These are phyloP conservation scores for Lasiodiplodia citricola DNA, from an alignment of 2,329 filamentous ascomycete species.

Conservation along the genomic window DNA sequence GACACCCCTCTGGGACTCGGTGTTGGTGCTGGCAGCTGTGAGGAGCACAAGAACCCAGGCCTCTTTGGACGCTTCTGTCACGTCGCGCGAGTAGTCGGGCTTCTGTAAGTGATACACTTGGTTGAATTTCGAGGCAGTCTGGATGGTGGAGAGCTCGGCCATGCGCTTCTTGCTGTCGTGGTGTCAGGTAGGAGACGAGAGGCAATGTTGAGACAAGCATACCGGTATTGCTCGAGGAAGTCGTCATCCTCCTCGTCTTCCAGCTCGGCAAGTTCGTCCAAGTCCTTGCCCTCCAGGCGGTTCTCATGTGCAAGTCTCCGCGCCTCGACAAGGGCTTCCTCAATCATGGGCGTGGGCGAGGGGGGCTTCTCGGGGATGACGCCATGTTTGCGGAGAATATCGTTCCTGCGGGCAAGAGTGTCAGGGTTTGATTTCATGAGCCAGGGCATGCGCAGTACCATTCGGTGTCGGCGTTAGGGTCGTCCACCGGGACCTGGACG, in stretches of 20 bases:
- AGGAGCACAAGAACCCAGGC: slow-evolving; percentile 76
- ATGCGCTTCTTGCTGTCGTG: slow-evolving; percentile 74
- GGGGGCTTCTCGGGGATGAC: slow-evolving; percentile 98
- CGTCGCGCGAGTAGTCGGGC: slow-evolving; percentile 87
- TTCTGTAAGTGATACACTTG: slow-evolving; percentile 94
- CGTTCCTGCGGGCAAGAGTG: slow-evolving; percentile 71
- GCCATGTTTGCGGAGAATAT: slow-evolving; percentile 95
- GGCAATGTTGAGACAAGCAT: slow-evolving; percentile 23
- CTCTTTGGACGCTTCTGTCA: slow-evolving; percentile 85
- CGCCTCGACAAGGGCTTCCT: slow-evolving; percentile 89
- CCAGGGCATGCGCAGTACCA: slow-evolving; percentile 62
- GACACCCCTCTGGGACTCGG: slow-evolving; percentile 81
- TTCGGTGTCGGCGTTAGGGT: slow-evolving; percentile 97
- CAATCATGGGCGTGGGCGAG: slow-evolving; percentile 92
- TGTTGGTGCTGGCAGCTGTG: slow-evolving; percentile 78
- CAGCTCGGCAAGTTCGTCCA: slow-evolving; percentile 90
- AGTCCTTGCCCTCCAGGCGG: slow-evolving; percentile 87
- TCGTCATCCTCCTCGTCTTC: slow-evolving; percentile 95
- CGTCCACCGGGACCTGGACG: slow-evolving; percentile 78
- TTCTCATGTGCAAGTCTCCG: slow-evolving; percentile 87
- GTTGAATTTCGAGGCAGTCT: slow-evolving; percentile 80
- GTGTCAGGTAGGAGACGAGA: background rate
- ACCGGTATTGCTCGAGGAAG: slow-evolving; percentile 85
- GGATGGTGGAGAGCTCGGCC: slow-evolving; percentile 76
- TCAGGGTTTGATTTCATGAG: slow-evolving; percentile 24